phyloP scores from a whole-genome alignment of 805 yeast species.

The Metschnikowia proteae region DNA sequence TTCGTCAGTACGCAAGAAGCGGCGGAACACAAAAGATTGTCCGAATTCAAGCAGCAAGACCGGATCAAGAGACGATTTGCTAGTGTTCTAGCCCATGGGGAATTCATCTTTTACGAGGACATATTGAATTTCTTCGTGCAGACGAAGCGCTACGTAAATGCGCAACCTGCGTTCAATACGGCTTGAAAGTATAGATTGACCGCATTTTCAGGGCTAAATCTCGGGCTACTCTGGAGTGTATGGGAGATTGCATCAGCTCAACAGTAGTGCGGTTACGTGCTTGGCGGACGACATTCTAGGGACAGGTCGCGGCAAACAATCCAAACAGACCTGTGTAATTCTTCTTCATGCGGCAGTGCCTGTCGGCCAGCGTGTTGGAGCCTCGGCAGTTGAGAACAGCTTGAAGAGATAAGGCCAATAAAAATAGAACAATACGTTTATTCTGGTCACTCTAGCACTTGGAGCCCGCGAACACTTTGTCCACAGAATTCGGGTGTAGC shows the following conservation, averaged over 20 bases:
- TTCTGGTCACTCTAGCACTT: background rate
- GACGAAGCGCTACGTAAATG: conserved; percentile 7
- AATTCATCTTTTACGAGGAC: conserved; percentile 30
- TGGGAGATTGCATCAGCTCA: background rate
- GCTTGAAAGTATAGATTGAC: background rate
- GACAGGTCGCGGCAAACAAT: conserved; percentile 2
- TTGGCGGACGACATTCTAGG: conserved; percentile 3
- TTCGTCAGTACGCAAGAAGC: conserved; percentile 36
- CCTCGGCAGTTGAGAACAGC: background rate
- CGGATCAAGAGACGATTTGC: conserved; percentile 28
- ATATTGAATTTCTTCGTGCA: conserved; percentile 29
- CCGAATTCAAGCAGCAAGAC: conserved; percentile 22
- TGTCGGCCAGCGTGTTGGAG: background rate
- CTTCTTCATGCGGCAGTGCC: background rate
- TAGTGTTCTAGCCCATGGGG: conserved; percentile 28
- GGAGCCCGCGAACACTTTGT: too few relatives aligned
- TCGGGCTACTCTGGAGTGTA: background rate
- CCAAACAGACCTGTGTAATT: background rate
- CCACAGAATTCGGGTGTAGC: too few relatives aligned
- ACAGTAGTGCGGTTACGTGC: conserved; percentile 3
- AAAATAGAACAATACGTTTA: too few relatives aligned
- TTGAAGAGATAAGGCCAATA: too few relatives aligned
- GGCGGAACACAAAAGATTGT: conserved; percentile 18
- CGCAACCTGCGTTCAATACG: background rate
- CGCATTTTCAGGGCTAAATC: background rate